Base-by-base conservation (phyloP, 2,329 filamentous ascomycete species). In the Aspergillus luchuensis region DNA sequence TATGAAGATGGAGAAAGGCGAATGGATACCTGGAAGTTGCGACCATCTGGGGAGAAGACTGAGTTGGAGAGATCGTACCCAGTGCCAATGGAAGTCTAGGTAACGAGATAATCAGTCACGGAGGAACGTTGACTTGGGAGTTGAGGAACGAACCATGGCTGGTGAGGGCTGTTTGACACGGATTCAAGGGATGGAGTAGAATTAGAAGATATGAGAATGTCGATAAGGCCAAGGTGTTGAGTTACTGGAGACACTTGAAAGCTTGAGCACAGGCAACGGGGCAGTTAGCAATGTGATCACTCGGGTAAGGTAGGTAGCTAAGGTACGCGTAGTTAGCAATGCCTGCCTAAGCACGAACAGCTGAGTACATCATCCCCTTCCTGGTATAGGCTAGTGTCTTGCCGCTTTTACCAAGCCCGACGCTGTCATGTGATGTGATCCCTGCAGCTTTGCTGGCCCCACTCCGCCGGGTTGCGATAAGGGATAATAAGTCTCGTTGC, bases 31-130 rank as follows among this genome's bases (percentile, higher is more conserved):
- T 99, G 95, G 80, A 99, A 99, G 80, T 99, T 99, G 72, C 95
- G 91, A 76, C 95, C 95, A 82, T 99, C 95, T 68, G 95, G 95
- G 52, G 95, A 98, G 85, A 98, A 99, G 84, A 98, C 96, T 75
- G 95, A 98, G 87, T 99, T 99, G 78, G 92, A 92, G 73, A 99
- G 90, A 87, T 99, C 95, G 83, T 99, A 99, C 76, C 95, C 95
- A 74, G 95, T 99, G 77, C 95, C 95, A 90, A 99, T 99, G 76
- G 95, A 99, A 75, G 95, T 99, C 95, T 99, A 63, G 28, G 52
- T 39, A 39, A 19, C 45, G 52, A 52, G 45, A 60, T 39, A 38
- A 57, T 71, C 66, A 68, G 64, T 60, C 61, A 58, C 30, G 21
- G 65, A 66, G 33, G 55, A 38, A 19, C 53, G 36, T 48, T 36